Conservation (phyloP, 371 early-diverging fungal genomes). For the Smittium culicis region DNA sequence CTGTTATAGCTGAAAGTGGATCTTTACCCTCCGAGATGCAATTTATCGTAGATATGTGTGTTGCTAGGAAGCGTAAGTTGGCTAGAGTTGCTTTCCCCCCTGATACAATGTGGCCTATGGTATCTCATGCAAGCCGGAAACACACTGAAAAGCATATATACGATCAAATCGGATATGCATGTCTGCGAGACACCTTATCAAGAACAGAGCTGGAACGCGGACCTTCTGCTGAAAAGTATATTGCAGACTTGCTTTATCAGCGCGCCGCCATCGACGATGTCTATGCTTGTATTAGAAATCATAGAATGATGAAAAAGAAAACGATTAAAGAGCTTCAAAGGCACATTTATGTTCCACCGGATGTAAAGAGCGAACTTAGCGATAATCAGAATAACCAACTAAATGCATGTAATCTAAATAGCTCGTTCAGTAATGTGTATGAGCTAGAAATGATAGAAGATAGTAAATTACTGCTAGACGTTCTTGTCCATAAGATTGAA, state of each 20-base stretch:
- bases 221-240: conserved; percentile 33
- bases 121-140: conserved; percentile 56
- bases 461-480: conserved; percentile 42
- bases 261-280: conserved; percentile 61
- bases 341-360: conserved; percentile 34
- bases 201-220: conserved; percentile 24
- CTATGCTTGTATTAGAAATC: conserved; percentile 28
- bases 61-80: conserved; percentile 29
- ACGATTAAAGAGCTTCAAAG: conserved; percentile 25
- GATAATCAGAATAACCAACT: not conserved
- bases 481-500: conserved; percentile 48
- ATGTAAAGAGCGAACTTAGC: not conserved
- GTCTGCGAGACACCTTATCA: conserved; percentile 26
- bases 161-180: conserved; percentile 20
- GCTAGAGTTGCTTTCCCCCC: conserved; percentile 30
- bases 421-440: no score
- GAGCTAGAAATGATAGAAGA: conserved; percentile 4
- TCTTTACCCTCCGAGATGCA: conserved; percentile 28
- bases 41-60: conserved; percentile 27
- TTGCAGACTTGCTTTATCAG: conserved; percentile 57
- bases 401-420: not conserved
- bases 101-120: conserved; percentile 67
- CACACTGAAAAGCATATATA: conserved; percentile 56
- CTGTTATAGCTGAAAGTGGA: conserved; percentile 26
- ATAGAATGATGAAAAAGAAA: conserved; percentile 27